These are phyloP conservation scores for Vachellia pachyceras DNA, from an alignment of 306 rosid species.

Conservation along the genomic window DNA sequence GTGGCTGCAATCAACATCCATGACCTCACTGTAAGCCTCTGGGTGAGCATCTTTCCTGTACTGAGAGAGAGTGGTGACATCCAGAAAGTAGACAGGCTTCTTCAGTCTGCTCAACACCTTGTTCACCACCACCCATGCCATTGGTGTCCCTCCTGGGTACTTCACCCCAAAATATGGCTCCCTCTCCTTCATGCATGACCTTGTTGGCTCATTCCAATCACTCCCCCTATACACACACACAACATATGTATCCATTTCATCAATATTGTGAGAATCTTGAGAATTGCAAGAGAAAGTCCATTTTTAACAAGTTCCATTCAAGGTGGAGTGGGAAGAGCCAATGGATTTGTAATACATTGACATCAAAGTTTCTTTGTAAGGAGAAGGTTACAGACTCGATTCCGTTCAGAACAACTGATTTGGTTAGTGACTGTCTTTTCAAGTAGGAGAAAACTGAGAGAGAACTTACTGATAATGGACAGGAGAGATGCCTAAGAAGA, in stretches of 20 bases:
- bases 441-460: no score
- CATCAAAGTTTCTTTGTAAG: no score
- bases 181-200: slow-evolving; percentile 70
- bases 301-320: no score
- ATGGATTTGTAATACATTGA: no score
- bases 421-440: no score
- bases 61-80: slow-evolving; percentile 79
- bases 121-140: slow-evolving; percentile 81
- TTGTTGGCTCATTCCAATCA: slow-evolving; percentile 86
- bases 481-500: slow-evolving; percentile 93
- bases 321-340: no score
- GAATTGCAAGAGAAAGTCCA: no score
- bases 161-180: slow-evolving; percentile 66
- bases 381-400: no score
- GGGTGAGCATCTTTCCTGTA: slow-evolving; percentile 91
- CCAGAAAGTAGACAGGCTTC: slow-evolving; percentile 78
- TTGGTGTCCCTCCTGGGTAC: slow-evolving; percentile 87
- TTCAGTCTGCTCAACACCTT: slow-evolving; percentile 69
- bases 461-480: slow-evolving; percentile 78
- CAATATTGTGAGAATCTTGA: not conserved
- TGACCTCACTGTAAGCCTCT: slow-evolving; percentile 61
- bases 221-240: slow-evolving; percentile 87
- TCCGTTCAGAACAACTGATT: no score
- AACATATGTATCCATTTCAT: not conserved
- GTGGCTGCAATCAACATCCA: slow-evolving; percentile 81